Percentiles rank a stretch among this genome's conserved stretches.
phyloP scores from a whole-genome alignment of 2,329 filamentous ascomycete genomes.

The Dothideomycetes sp. region DNA sequence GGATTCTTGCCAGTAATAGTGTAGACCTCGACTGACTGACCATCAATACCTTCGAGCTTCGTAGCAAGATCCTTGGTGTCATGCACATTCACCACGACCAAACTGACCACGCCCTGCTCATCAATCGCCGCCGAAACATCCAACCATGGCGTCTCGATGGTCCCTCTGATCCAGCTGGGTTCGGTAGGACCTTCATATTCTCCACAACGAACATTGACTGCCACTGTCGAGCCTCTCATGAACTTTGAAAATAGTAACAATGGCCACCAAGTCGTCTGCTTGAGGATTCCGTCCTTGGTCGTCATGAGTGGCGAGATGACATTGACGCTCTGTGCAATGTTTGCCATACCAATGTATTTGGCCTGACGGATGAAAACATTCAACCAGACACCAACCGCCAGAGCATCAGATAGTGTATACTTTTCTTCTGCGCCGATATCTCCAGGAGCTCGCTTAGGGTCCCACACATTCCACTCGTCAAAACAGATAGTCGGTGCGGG shows the following conservation, averaged over 20 bases:
- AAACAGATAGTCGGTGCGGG: constrained; percentile 65
- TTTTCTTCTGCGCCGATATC: constrained; percentile 62
- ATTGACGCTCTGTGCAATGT: constrained; percentile 69
- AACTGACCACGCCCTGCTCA: constrained; percentile 51
- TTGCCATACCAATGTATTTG: constrained; percentile 65
- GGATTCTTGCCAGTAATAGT: constrained; percentile 52
- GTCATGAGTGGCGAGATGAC: constrained; percentile 73
- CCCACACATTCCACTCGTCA: constrained; percentile 82
- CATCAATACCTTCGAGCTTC: constrained; percentile 47
- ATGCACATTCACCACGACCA: constrained; percentile 65
- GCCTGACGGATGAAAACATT: constrained; percentile 69
- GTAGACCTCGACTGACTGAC: constrained; percentile 49
- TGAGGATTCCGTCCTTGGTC: constrained; percentile 50
- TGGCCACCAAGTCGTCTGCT: constrained; percentile 70
- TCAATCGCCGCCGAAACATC: constrained; percentile 56
- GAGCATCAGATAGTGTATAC: constrained; percentile 65
- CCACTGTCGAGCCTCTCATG: constrained; percentile 65
- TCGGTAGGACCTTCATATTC: constrained; percentile 59
- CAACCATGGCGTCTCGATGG: constrained; percentile 60
- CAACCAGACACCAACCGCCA: constrained; percentile 66
- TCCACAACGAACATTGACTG: constrained; percentile 53
- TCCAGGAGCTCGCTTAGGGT: constrained; percentile 60
- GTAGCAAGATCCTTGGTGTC: constrained; percentile 52
- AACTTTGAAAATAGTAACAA: constrained; percentile 58
- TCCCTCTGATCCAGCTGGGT: constrained; percentile 55